Evolutionary conservation across 2,329 filamentous ascomycete species (phyloP).

Genomic region (Aspergillus aculeatus): DNA sequence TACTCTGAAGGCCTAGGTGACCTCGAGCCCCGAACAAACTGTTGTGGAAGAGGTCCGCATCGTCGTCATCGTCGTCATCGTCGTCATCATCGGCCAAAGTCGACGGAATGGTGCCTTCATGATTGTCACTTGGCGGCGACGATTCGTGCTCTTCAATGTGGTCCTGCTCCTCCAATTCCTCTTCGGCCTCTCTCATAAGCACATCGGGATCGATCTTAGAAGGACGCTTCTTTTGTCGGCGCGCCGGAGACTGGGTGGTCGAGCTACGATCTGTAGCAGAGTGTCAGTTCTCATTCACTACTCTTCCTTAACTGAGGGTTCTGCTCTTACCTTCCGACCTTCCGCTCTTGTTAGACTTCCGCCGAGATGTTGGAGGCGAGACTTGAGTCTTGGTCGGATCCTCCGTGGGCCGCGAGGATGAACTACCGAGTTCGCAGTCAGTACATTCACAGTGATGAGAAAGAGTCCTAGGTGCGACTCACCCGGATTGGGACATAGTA

Average conservation of each 20-base stretch:
- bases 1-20: conserved; percentile 69
- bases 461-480: conserved; percentile 20
- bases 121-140: conserved; percentile 62
- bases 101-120: conserved; percentile 57
- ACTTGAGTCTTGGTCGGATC: conserved; percentile 56
- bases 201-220: conserved; percentile 62
- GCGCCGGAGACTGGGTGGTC: conserved; percentile 36
- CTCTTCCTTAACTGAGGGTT: not conserved
- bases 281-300: conserved; percentile 5
- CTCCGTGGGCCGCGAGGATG: conserved; percentile 64
- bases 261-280: conserved; percentile 33
- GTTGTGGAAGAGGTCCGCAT: conserved; percentile 60
- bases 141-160: conserved; percentile 55
- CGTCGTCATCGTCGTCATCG: conserved; percentile 58
- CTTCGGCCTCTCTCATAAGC: conserved; percentile 69
- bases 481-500: conserved; percentile 45
- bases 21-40: conserved; percentile 65
- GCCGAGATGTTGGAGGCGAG: conserved; percentile 64
- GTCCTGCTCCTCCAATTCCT: conserved; percentile 44
- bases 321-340: conserved; percentile 55
- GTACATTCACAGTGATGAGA: conserved; percentile 9
- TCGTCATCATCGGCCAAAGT: conserved; percentile 57
- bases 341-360: conserved; percentile 71
- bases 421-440: conserved; percentile 44
- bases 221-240: conserved; percentile 55